Evolutionary conservation across 108 stramenopile species (phyloP).

Genomic region (Nitzschia sp.): DNA sequence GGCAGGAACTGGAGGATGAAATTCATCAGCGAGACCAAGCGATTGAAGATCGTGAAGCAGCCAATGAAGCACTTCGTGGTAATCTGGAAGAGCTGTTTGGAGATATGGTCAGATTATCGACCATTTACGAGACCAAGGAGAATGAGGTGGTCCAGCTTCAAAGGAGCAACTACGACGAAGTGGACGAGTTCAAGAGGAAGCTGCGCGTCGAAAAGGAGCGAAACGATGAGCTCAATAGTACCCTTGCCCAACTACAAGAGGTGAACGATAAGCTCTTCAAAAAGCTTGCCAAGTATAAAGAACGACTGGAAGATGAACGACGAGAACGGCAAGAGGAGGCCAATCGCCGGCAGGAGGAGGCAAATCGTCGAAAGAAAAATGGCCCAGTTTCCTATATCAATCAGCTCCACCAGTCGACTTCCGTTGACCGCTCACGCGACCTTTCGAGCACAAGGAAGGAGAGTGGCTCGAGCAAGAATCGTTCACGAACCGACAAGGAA

Average conservation of each 20-base stretch:
- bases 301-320: slow-evolving; percentile 35
- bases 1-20: slow-evolving; percentile 2
- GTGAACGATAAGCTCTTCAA: slow-evolving; percentile 41
- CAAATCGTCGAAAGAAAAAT: slow-evolving; percentile 22
- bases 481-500: slow-evolving; percentile 5
- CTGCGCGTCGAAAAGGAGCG: slow-evolving; percentile 12
- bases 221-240: slow-evolving; percentile 25
- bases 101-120: slow-evolving; percentile 41
- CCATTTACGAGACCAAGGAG: slow-evolving; percentile 32
- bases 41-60: not conserved
- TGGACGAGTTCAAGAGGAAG: slow-evolving; percentile 17
- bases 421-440: not conserved
- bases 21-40: not conserved
- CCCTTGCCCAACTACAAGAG: slow-evolving; percentile 10
- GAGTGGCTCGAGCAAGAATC: not conserved
- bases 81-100: slow-evolving; percentile 46
- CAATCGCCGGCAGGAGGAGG: slow-evolving; percentile 25
- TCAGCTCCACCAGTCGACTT: slow-evolving; percentile 44
- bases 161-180: slow-evolving; percentile 2
- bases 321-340: too few species aligned
- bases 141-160: slow-evolving; percentile 4
- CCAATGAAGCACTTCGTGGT: slow-evolving; percentile 19
- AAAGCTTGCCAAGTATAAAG: slow-evolving; percentile 39
- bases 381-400: slow-evolving; percentile 68
- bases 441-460: slow-evolving; percentile 6